phyloP scores from a whole-genome alignment of 225 moss, liverwort and hornwort species.

The Pseudoscleropodium purum region DNA sequence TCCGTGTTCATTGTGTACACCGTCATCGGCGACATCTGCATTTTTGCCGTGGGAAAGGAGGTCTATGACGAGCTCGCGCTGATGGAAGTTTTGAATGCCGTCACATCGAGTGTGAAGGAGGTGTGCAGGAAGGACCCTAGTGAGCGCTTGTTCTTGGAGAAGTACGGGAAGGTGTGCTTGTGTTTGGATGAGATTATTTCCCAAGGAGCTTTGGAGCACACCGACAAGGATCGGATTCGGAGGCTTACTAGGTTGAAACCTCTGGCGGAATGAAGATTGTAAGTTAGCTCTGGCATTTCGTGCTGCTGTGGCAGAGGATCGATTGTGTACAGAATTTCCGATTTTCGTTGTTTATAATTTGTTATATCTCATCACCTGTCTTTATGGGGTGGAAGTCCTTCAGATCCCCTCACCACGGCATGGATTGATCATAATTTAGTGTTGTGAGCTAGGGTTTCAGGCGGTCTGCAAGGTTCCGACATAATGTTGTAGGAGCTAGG shows the following conservation, averaged over 20 bases:
- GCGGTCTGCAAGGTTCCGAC: not conserved
- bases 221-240: constrained; percentile 84
- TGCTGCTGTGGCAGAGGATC: not conserved
- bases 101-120: constrained; percentile 67
- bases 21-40: constrained; percentile 73
- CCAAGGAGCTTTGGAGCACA: constrained; percentile 92
- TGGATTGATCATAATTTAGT: not conserved
- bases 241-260: constrained; percentile 78
- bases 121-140: constrained; percentile 84
- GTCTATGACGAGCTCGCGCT: constrained; percentile 90
- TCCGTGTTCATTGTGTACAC: constrained; percentile 91
- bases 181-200: constrained; percentile 90
- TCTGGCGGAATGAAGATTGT: constrained; percentile 41
- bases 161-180: constrained; percentile 83
- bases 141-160: constrained; percentile 87
- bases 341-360: not conserved
- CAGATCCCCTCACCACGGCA: not conserved
- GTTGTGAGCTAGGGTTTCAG: constrained; percentile 7
- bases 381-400: not conserved
- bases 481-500: not conserved
- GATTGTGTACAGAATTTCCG: not conserved
- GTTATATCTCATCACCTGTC: not conserved
- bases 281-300: constrained; percentile 2
- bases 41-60: constrained; percentile 87
- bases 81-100: constrained; percentile 75